These are phyloP conservation scores for Podospora conica DNA, from an alignment of 495 filamentous ascomycete genomes.

Conservation along the genomic window DNA sequence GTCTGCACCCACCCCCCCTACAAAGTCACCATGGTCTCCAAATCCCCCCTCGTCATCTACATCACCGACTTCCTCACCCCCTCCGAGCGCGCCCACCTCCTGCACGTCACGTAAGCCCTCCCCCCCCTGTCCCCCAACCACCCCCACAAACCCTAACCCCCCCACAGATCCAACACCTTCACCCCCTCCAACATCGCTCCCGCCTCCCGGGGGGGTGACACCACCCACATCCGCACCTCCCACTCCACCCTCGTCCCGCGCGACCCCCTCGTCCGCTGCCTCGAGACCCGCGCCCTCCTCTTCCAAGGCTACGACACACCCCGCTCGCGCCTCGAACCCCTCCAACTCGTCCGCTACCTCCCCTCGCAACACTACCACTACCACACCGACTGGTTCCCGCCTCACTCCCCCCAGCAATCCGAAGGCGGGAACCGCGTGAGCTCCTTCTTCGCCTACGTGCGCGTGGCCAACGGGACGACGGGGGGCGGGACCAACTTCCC, in stretches of 20 bases:
- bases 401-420: conserved; percentile 29
- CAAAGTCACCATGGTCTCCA: conserved; percentile 46
- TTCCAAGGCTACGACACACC: conserved; percentile 58
- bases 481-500: conserved; percentile 57
- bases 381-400: conserved; percentile 53
- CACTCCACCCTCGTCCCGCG: conserved; percentile 42
- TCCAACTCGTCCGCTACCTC: conserved; percentile 50
- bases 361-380: conserved; percentile 44
- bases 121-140: background rate
- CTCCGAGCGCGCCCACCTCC: conserved; percentile 36
- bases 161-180: conserved; percentile 33
- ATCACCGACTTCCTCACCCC: conserved; percentile 44
- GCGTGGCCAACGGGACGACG: conserved; percentile 38
- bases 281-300: conserved; percentile 59
- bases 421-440: conserved; percentile 44
- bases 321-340: conserved; percentile 42
- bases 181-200: conserved; percentile 30
- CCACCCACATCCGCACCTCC: conserved; percentile 36
- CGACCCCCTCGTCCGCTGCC: conserved; percentile 57
- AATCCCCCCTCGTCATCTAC: conserved; percentile 51
- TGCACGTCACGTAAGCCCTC: conserved; percentile 35
- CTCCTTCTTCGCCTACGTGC: conserved; percentile 54
- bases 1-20: conserved; percentile 39
- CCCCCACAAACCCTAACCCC: background rate
- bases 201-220: conserved; percentile 25